Evolutionary conservation across 2,329 filamentous ascomycete species (phyloP).

Genomic region (Mariannaea sp.): DNA sequence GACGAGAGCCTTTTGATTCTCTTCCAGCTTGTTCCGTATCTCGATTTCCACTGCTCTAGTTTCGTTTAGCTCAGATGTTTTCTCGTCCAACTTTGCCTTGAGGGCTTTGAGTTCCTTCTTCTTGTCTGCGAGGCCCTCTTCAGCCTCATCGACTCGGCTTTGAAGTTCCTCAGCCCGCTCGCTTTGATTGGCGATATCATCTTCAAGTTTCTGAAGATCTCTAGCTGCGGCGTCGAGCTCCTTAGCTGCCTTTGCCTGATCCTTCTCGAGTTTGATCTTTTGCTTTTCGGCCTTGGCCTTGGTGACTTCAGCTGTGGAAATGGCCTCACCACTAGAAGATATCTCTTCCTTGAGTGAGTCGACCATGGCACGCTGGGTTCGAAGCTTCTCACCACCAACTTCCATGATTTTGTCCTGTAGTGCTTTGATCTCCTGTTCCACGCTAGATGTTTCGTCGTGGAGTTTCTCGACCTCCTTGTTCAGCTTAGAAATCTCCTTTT

Average conservation of each 20-base stretch:
- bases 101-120: constrained; percentile 79
- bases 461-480: constrained; percentile 81
- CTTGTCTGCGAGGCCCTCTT: constrained; percentile 76
- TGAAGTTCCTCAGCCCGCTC: constrained; percentile 75
- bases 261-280: constrained; percentile 82
- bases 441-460: constrained; percentile 80
- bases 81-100: constrained; percentile 86
- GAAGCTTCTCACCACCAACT: constrained; percentile 89
- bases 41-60: constrained; percentile 91
- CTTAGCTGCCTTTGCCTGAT: constrained; percentile 75
- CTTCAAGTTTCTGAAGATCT: constrained; percentile 79
- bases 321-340: constrained; percentile 75
- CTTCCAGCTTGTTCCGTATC: constrained; percentile 97
- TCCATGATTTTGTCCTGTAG: constrained; percentile 99
- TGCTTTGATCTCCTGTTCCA: constrained; percentile 90
- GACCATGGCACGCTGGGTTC: constrained; percentile 87
- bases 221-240: constrained; percentile 74
- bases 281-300: constrained; percentile 95
- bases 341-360: constrained; percentile 89
- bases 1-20: constrained; percentile 84
- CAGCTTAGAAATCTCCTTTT: constrained; percentile 77
- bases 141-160: constrained; percentile 77
- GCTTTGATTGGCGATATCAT: constrained; percentile 77
- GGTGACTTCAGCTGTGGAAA: constrained; percentile 83
- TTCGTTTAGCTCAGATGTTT: constrained; percentile 83